Evolutionary conservation across 1,284 basidiomycete species (phyloP).

Genomic region (Heterobasidion irregulare): DNA sequence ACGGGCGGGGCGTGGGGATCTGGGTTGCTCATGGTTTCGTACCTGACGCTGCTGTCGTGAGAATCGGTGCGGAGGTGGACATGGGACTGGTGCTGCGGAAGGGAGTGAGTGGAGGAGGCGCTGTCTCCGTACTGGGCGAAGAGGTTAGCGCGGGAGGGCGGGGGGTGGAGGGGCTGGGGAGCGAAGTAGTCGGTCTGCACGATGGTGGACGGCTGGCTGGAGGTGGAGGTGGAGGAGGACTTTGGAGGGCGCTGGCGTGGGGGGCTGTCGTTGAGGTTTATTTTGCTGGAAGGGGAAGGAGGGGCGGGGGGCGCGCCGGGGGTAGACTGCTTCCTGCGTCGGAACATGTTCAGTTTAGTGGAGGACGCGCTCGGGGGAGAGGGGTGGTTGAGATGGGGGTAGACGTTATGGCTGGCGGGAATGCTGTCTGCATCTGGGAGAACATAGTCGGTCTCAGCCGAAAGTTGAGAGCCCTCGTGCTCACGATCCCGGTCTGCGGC

Average conservation of each 20-base stretch:
- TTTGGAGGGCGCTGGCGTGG: not conserved
- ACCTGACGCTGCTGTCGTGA: not conserved
- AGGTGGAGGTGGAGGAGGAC: not conserved
- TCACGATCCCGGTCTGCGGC: not conserved
- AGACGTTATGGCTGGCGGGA: not conserved
- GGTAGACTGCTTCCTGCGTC: not conserved
- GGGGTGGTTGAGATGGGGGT: not conserved
- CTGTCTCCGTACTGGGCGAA: not conserved
- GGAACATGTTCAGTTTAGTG: not conserved
- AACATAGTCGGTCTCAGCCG: not conserved
- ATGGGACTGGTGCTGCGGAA: not conserved
- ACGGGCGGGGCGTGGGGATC: not conserved
- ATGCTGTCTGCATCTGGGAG: not conserved
- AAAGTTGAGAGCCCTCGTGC: not conserved
- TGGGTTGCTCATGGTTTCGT: not conserved
- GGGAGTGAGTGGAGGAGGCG: not conserved
- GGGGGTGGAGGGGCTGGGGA: not conserved
- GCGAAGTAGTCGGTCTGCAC: not conserved
- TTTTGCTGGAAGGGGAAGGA: not conserved
- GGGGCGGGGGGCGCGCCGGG: too few species aligned
- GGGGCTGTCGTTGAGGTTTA: not conserved
- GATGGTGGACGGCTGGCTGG: not conserved
- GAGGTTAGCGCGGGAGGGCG: not conserved
- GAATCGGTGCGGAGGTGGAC: not conserved
- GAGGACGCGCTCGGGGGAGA: not conserved